Evolutionary conservation across 2,329 filamentous ascomycete genomes (phyloP).

Genomic region (Colletotrichum cereale): DNA sequence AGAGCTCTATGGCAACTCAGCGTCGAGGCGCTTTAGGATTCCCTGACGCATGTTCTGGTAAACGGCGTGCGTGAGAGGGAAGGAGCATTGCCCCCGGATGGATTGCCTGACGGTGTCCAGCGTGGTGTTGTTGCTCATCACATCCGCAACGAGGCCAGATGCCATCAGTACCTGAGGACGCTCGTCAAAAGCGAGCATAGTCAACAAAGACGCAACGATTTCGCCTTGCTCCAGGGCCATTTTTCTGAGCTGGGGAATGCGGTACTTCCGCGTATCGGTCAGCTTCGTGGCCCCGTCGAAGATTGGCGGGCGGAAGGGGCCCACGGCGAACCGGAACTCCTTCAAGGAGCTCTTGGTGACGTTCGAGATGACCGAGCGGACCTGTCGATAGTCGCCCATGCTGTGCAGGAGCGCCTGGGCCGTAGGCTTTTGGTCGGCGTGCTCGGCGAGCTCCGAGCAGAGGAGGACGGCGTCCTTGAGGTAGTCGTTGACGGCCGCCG

Average conservation of each 20-base stretch:
- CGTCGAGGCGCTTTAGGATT: not conserved
- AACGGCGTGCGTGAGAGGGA: not conserved
- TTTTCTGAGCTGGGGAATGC: not conserved
- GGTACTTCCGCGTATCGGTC: not conserved
- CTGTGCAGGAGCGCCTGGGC: not conserved
- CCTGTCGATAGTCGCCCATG: not conserved
- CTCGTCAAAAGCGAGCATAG: not conserved
- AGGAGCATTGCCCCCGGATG: not conserved
- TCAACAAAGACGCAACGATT: not conserved
- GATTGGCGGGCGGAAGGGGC: not conserved
- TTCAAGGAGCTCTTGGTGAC: not conserved
- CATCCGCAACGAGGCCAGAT: not conserved
- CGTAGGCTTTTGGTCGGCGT: rapidly evolving
- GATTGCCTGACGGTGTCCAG: not conserved
- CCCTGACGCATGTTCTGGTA: not conserved
- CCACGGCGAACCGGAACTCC: not conserved
- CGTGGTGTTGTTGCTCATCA: not conserved
- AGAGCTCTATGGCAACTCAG: not conserved
- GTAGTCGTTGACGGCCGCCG: not conserved
- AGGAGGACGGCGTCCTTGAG: not conserved
- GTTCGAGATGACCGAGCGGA: not conserved
- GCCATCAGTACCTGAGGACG: not conserved
- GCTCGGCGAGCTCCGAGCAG: not conserved
- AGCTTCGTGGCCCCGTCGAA: not conserved
- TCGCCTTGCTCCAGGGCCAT: not conserved